Evolutionary conservation across 176 grass and related monocot genomes (phyloP), one percentile per base, ranked within the genome.

Genomic region (Aegilops bicornis): DNA sequence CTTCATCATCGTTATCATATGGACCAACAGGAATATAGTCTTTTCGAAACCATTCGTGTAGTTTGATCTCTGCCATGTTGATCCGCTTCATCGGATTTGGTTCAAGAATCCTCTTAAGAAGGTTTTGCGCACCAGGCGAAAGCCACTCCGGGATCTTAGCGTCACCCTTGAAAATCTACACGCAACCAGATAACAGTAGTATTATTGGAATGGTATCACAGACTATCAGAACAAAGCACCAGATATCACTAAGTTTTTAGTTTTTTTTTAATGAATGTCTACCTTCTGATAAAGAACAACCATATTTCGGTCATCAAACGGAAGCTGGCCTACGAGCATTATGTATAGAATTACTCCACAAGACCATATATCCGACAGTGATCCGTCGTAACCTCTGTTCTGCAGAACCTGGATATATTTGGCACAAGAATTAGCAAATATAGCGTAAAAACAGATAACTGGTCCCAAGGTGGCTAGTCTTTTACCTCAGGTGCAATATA

Each of bases 281-380:
- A 95, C 95, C 91, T 98, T 98, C 71, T 98, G 95, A 85, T 98
- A 98, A 36, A 98, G 95, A 48, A 98, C 95, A n/a, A 86, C 95
- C 2, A 98, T 73, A 56, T 98, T 98, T 66, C 93, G 75, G 37
- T 98, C 95, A 63, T 98, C 89, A 24, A 98, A 98, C 6, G 93
- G 95, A 78, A 95, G 95, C 37, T 90, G 89, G 15, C 93, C 95
- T 20, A 94, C 31, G 6, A 95, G 95, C 87, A 98, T 93, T 33
- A 90, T 63, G 48, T 98, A 98, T 4, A 98, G 82, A 77, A 95
- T 90, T 8, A 98, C 95, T 37, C 95, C 95, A 80, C 95, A 98
- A 24, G 95, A 98, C 95, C 93, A 98, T 70, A 98, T 84, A 71
- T 95, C 95, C 0, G 95, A 98, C 88, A 88, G 56, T 10, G 91